Evolutionary conservation across 73 alveolate genomes (phyloP).

Genomic region (Diophrys appendiculata): DNA sequence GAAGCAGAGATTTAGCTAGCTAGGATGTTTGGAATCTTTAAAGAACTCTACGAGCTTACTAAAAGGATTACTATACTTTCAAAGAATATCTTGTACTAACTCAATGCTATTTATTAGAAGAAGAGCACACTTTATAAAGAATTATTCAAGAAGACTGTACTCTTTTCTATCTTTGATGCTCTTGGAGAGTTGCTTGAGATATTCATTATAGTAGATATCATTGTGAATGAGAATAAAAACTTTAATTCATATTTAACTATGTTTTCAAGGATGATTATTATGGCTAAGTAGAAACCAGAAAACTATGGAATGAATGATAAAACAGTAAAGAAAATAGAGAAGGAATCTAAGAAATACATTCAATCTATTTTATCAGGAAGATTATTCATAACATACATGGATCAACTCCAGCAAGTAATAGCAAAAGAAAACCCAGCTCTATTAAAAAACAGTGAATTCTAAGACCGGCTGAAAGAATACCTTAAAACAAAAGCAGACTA

Average conservation of each 20-base stretch:
- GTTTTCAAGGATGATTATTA: slow-evolving; percentile 78
- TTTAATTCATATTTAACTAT: slow-evolving; percentile 76
- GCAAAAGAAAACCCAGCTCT: slow-evolving; percentile 45
- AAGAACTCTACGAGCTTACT: slow-evolving; percentile 71
- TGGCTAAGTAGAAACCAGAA: slow-evolving; percentile 66
- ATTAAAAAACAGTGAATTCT: slow-evolving; percentile 70
- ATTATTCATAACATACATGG: slow-evolving; percentile 34
- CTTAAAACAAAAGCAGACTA: slow-evolving; percentile 61
- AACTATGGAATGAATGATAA: slow-evolving; percentile 68
- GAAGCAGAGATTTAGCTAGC: slow-evolving; percentile 71
- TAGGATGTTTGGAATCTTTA: slow-evolving; percentile 70
- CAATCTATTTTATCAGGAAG: slow-evolving; percentile 41
- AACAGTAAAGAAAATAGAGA: slow-evolving; percentile 66
- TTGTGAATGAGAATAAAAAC: slow-evolving; percentile 78
- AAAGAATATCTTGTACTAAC: slow-evolving; percentile 66
- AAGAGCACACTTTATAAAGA: slow-evolving; percentile 64
- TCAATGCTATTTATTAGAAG: slow-evolving; percentile 72
- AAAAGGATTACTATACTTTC: slow-evolving; percentile 69
- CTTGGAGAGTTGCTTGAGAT: slow-evolving; percentile 73
- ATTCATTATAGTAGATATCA: slow-evolving; percentile 70
- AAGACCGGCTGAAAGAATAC: slow-evolving; percentile 57
- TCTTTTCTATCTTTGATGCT: slow-evolving; percentile 69
- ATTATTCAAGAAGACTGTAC: slow-evolving; percentile 65
- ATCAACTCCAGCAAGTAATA: slow-evolving; percentile 34
- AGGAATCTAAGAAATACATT: slow-evolving; percentile 38